phyloP scores from a whole-genome alignment of 208 protist genomes.

The Leishmania gerbilli region DNA sequence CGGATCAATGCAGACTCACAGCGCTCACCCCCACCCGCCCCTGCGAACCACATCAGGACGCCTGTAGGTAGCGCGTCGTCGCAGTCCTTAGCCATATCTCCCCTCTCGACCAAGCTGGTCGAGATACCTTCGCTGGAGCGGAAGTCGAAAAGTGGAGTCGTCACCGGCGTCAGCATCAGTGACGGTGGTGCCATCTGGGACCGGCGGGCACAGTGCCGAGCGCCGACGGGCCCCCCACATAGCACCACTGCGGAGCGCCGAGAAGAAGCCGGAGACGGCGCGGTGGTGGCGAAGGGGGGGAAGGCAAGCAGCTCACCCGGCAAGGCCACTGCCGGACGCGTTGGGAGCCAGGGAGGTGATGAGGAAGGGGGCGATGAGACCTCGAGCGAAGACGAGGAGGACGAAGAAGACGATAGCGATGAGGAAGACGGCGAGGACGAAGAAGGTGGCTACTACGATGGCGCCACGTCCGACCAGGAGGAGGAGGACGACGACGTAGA shows the following conservation, averaged over 20 bases:
- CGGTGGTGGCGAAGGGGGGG: background rate
- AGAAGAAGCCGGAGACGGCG: background rate
- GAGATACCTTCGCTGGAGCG: background rate
- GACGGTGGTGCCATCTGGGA: background rate
- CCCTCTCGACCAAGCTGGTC: background rate
- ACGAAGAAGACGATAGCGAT: conserved; percentile 18
- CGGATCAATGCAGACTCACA: background rate
- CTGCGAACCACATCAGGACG: background rate
- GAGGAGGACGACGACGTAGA: conserved; percentile 21
- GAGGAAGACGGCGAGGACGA: conserved; percentile 27
- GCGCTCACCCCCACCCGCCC: background rate
- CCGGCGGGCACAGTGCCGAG: background rate
- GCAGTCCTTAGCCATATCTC: background rate
- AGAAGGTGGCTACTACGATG: conserved; percentile 27
- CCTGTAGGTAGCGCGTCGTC: background rate
- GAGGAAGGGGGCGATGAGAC: conserved; percentile 31
- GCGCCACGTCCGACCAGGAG: background rate
- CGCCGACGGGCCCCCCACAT: background rate
- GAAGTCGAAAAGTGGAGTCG: background rate
- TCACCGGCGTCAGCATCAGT: background rate
- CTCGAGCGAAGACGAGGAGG: conserved; percentile 14
- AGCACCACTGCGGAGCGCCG: background rate
- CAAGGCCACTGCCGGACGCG: conserved; percentile 12
- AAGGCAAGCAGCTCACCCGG: background rate
- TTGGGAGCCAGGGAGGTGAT: conserved; percentile 15